A percentile compares a stretch with the other conserved stretches of the same genome.
Evolutionary conservation across 768 basidiomycete genomes (phyloP).

Genomic region (Dictyophora rubrovolvata): DNA sequence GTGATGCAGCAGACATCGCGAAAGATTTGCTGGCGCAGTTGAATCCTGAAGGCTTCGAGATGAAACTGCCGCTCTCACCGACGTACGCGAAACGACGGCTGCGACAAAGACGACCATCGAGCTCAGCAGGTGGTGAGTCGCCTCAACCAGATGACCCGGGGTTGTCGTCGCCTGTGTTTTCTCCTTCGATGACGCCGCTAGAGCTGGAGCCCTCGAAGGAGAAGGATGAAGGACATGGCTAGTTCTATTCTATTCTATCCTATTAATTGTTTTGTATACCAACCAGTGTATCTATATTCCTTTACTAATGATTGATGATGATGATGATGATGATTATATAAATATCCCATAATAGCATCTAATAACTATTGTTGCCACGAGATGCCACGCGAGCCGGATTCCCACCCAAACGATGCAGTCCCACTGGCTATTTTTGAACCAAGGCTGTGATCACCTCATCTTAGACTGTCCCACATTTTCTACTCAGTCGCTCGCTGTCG

Average conservation of each 20-base stretch:
- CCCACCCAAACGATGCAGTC: background rate
- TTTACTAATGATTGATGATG: too few relatives aligned
- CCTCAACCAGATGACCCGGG: background rate
- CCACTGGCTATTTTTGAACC: background rate
- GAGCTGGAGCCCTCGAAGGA: background rate
- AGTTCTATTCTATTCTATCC: background rate
- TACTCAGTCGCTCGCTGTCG: background rate
- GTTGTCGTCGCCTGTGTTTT: background rate
- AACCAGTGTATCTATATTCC: too few relatives aligned
- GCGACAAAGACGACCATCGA: conserved; percentile 18
- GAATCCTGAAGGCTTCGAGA: conserved; percentile 56
- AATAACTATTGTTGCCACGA: background rate
- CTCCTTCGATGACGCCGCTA: background rate
- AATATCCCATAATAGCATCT: background rate
- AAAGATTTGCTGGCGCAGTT: conserved; percentile 68
- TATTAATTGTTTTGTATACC: too few relatives aligned
- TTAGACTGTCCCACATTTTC: background rate
- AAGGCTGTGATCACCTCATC: background rate
- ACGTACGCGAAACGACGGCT: conserved; percentile 25
- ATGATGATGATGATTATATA: too few relatives aligned
- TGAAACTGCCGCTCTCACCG: conserved; percentile 37
- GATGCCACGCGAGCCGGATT: background rate
- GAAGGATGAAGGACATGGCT: background rate
- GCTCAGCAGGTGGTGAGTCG: background rate
- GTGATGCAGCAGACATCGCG: conserved; percentile 49